These are phyloP conservation scores for Linnemannia schmuckeri DNA, from an alignment of 192 early-diverging fungal genomes.

Conservation along the genomic window DNA sequence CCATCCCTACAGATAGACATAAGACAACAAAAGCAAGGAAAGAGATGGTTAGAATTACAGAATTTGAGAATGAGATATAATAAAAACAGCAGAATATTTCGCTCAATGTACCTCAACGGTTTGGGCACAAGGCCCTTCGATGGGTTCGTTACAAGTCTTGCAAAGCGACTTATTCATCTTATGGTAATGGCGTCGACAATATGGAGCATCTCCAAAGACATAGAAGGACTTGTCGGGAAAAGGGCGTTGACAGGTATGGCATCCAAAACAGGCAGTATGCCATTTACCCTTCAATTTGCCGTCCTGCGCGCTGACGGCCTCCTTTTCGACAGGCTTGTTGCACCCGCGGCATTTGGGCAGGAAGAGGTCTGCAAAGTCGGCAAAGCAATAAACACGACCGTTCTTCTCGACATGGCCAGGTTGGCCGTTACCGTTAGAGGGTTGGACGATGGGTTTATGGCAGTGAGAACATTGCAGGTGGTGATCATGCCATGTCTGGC, in stretches of 20 bases:
- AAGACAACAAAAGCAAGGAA: not conserved
- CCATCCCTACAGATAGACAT: slow-evolving; percentile 53
- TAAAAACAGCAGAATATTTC: too few species aligned
- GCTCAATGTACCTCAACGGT: slow-evolving; percentile 70
- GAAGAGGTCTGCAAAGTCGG: slow-evolving; percentile 73
- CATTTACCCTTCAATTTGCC: slow-evolving; percentile 75
- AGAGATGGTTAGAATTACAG: not conserved
- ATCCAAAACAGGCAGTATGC: slow-evolving; percentile 80
- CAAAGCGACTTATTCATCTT: slow-evolving; percentile 88
- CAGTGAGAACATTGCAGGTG: slow-evolving; percentile 78
- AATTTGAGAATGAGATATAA: not conserved
- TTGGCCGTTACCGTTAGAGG: slow-evolving; percentile 16
- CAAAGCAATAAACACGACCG: slow-evolving; percentile 72
- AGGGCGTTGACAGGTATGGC: slow-evolving; percentile 72
- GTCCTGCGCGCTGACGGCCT: slow-evolving; percentile 78
- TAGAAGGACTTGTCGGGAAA: slow-evolving; percentile 90
- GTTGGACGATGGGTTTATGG: slow-evolving; percentile 64
- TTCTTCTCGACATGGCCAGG: slow-evolving; percentile 68
- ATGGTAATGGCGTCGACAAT: slow-evolving; percentile 90
- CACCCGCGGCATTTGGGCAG: slow-evolving; percentile 81
- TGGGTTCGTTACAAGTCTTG: slow-evolving; percentile 79
- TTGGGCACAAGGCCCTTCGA: slow-evolving; percentile 92
- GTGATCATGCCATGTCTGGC: slow-evolving; percentile 72
- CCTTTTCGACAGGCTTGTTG: slow-evolving; percentile 69
- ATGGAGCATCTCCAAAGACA: slow-evolving; percentile 84